Conservation (phyloP, 2,329 filamentous ascomycete species). For the Fonsecaea pugnacius region DNA sequence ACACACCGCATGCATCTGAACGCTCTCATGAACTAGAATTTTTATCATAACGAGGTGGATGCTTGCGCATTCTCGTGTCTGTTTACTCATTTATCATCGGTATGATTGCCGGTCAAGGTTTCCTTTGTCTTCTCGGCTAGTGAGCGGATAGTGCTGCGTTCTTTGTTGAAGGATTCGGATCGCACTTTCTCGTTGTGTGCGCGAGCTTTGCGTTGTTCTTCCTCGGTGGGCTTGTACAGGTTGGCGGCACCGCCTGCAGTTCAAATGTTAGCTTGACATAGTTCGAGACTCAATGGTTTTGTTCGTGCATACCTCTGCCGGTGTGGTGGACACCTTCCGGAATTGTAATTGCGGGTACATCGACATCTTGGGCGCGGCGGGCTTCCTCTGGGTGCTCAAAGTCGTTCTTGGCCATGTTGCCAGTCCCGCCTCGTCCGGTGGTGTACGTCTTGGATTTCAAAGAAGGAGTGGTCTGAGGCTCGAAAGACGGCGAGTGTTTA, state of each 20-base stretch:
- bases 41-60: neutral
- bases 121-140: constrained; percentile 61
- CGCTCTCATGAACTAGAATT: neutral
- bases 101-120: constrained; percentile 22
- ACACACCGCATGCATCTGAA: neutral
- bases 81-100: neutral
- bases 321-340: constrained; percentile 48
- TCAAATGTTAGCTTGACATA: constrained; percentile 1
- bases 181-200: constrained; percentile 41
- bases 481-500: constrained; percentile 54
- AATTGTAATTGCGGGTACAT: constrained; percentile 51
- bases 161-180: constrained; percentile 38
- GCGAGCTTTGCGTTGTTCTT: constrained; percentile 40
- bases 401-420: constrained; percentile 84
- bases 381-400: constrained; percentile 68
- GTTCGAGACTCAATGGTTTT: neutral
- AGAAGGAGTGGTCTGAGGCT: constrained; percentile 78
- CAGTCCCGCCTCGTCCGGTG: constrained; percentile 83
- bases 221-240: constrained; percentile 35
- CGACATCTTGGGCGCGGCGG: constrained; percentile 80
- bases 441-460: constrained; percentile 85
- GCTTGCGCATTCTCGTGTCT: neutral
- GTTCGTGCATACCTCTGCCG: constrained; percentile 47
- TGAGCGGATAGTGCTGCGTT: constrained; percentile 44
- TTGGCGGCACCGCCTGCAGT: constrained; percentile 38